These are phyloP conservation scores for Saccharomyces cerevisiae DNA, from an alignment of 805 yeast species.

Conservation along the genomic window DNA sequence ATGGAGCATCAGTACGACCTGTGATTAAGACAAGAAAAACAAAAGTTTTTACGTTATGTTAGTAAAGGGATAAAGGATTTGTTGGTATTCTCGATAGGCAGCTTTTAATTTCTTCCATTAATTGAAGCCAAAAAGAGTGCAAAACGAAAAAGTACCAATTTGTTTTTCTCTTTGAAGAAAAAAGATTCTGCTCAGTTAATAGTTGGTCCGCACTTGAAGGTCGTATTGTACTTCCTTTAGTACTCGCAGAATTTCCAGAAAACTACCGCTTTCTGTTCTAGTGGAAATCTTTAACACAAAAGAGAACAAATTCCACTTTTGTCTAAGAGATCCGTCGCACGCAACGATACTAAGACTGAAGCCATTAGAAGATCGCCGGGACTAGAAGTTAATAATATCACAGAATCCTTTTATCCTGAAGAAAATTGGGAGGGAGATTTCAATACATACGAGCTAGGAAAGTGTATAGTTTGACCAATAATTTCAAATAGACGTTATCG, in stretches of 20 bases:
- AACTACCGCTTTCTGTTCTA: neutral
- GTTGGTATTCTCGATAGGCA: neutral
- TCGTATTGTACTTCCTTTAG: conserved; percentile 8
- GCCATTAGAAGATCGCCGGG: neutral
- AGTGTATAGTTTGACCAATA: conserved; percentile 95
- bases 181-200: conserved; percentile 44
- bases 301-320: neutral
- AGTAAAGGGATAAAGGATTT: conserved; percentile 18
- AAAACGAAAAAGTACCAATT: neutral
- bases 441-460: conserved; percentile 95
- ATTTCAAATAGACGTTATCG: conserved; percentile 96
- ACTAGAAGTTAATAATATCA: conserved; percentile 3
- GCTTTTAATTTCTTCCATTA: neutral
- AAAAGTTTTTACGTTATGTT: conserved; percentile 21
- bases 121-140: neutral
- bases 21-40: conserved; percentile 11
- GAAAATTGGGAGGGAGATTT: conserved; percentile 1
- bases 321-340: conserved; percentile 1
- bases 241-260: conserved; percentile 32
- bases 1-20: conserved; percentile 98
- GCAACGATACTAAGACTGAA: neutral
- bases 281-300: neutral
- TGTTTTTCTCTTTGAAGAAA: neutral
- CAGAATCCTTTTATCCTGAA: conserved; percentile 18
- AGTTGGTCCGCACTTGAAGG: conserved; percentile 20